phyloP scores from a whole-genome alignment of 192 early-diverging fungal species.

The Backusella luteola region DNA sequence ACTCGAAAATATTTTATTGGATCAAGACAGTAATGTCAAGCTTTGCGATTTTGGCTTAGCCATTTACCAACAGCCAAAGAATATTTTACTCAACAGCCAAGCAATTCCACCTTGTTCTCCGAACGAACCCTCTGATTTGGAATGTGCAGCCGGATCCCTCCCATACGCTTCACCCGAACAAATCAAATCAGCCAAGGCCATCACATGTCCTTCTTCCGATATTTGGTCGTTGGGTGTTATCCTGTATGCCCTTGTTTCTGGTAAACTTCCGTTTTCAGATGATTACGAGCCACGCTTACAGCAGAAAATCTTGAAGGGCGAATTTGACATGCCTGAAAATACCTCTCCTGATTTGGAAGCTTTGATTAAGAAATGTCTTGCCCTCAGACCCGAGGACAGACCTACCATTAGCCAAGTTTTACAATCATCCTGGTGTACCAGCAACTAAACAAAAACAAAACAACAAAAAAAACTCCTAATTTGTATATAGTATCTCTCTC shows the following conservation, averaged over 20 bases:
- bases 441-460: slow-evolving; percentile 1
- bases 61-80: slow-evolving; percentile 46
- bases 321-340: slow-evolving; percentile 45
- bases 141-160: slow-evolving; percentile 56
- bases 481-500: not conserved
- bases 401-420: slow-evolving; percentile 45
- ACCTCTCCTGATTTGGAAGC: slow-evolving; percentile 37
- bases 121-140: slow-evolving; percentile 14
- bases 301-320: slow-evolving; percentile 64
- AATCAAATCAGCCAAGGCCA: slow-evolving; percentile 41
- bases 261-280: slow-evolving; percentile 73
- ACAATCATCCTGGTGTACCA: slow-evolving; percentile 14
- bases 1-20: slow-evolving; percentile 86
- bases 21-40: slow-evolving; percentile 65
- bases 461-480: not conserved
- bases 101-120: not conserved
- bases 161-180: slow-evolving; percentile 77
- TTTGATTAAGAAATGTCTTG: slow-evolving; percentile 45
- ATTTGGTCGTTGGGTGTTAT: slow-evolving; percentile 79
- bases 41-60: slow-evolving; percentile 88
- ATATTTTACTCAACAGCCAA: slow-evolving; percentile 25
- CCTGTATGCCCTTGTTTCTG: slow-evolving; percentile 67
- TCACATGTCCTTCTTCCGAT: slow-evolving; percentile 57
- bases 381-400: slow-evolving; percentile 41
- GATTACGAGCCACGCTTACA: slow-evolving; percentile 69